Base-by-base conservation (phyloP, 1,284 basidiomycete genomes). In the Peniophora sp. region DNA sequence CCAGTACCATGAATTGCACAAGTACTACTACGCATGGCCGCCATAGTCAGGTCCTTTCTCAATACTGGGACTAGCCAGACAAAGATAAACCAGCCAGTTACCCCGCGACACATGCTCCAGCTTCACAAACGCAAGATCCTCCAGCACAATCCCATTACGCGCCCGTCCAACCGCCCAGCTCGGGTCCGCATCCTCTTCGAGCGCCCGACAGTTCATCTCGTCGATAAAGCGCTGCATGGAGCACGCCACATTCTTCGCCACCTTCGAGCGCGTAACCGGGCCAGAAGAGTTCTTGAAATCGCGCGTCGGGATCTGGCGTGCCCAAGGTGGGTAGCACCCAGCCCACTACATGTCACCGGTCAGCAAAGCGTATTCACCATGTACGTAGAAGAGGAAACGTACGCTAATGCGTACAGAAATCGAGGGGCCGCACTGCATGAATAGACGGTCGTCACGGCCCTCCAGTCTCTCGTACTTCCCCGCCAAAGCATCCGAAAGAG, bases 31-130 rank as follows among this genome's bases (percentile, higher is more conserved):
- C n/a, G n/a, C n/a, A n/a, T n/a, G n/a, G n/a, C n/a, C n/a, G 12
- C 27, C 27, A n/a, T n/a, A n/a, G n/a, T n/a, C n/a, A 32, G 27
- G 27, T 6, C 27, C 27, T 12, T 32, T 32, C 6, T 5, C 27
- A 12, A 32, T 32, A 12, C 27, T 12, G 27, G 27, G 6, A 12
- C 12, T 55, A 15, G 60, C 50, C 32, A 88, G 69, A 57, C 83
- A 75, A 47, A 88, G 65, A 52, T 88, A 84, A 34, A 83, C 84
- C 56, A 88, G 85, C 85, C 85, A 88, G 52, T 78, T 82, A 15
- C 85, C 86, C 67, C 84, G 79, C 10, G 83, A 85, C 47, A 88
- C 85, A 54, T 88, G 85, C 64, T 88, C 85, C 47, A 89, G 75
- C 55, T 83, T 83, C 55, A 88, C 80, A 43, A 88, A 73, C 46